Conservation (phyloP, 192 early-diverging fungal genomes). For the Coemansia sp. region DNA sequence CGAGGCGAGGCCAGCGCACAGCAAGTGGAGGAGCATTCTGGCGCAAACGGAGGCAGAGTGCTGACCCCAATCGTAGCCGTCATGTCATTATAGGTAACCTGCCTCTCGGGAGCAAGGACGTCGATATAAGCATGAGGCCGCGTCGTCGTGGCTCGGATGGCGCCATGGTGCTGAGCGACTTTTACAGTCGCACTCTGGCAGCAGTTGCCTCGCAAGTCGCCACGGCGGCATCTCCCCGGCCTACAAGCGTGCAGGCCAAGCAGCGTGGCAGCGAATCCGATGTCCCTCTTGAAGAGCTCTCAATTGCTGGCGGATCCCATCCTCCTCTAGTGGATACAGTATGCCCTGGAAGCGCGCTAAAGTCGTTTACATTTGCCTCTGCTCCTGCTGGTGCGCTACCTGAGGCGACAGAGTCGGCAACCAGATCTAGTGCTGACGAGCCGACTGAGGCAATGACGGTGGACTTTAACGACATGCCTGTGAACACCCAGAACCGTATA, state of each 20-base stretch:
- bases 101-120: neutral
- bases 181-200: slow-evolving; percentile 21
- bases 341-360: neutral
- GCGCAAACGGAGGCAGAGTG: slow-evolving; percentile 1
- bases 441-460: neutral
- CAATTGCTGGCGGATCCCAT: neutral
- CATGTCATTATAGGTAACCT: slow-evolving; percentile 6
- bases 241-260: neutral
- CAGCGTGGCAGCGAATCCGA: neutral
- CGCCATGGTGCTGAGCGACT: slow-evolving; percentile 30
- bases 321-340: neutral
- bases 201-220: neutral
- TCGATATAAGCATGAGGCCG: neutral
- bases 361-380: neutral
- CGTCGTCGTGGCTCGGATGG: slow-evolving; percentile 38
- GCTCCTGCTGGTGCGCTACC: neutral
- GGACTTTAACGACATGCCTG: slow-evolving; percentile 58
- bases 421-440: neutral
- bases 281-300: neutral
- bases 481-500: slow-evolving; percentile 55
- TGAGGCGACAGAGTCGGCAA: neutral
- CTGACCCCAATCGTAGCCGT: neutral
- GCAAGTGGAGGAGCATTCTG: neutral
- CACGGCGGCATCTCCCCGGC: neutral
- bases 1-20: neutral